Base-by-base conservation (phyloP, 768 basidiomycete species). In the Pleurotus sapidus region DNA sequence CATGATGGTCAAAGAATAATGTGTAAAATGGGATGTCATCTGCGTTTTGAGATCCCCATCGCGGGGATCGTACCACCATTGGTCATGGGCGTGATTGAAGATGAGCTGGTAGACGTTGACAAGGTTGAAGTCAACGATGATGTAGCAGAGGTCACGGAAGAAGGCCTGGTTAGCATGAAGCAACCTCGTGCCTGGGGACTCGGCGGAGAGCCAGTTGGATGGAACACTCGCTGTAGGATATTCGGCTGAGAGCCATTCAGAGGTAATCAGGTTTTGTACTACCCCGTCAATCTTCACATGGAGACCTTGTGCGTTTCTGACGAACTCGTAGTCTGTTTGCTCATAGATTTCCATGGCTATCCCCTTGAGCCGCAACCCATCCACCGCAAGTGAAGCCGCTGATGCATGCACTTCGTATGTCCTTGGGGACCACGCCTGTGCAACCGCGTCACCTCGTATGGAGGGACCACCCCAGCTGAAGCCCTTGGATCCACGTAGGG, bases 121-220 rank as follows among this genome's bases (percentile, higher is more conserved):
- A 9, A 54, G 39, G 9, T 42, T 54, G 23, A 54, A 54, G 14
- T 5, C 23, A 14, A 42, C 51, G 5, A 54, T 42, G 24, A 54
- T 18, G 51, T 54, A 54, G 39, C 51, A 54, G 17, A 54, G 39
- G 15, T 54, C 51, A 12, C 51, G 51, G 37, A 54, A 54, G 51
- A 54, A 54, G 23, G 51, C 34, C n/a, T 42, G 51, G 23, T 54
- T 39, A 20, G 38, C 51, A 14, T 54, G 37, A 18, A 54, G 37
- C 11, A 23, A 37, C 14, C 39, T 34, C 20, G 11, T 9, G 25
- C n/a, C 38, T 9, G 49, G 49, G 34, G 30, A 50, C n/a, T 34
- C 17, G 8, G 30, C 34, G 6, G 47, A 49, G 49, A 50, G 49
- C 49, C 49, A 50, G 49, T 34, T 34, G 30, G 30, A 34, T 34